phyloP scores from a whole-genome alignment of 169 alveolate genomes.

The Cryptosporidium andersoni region DNA sequence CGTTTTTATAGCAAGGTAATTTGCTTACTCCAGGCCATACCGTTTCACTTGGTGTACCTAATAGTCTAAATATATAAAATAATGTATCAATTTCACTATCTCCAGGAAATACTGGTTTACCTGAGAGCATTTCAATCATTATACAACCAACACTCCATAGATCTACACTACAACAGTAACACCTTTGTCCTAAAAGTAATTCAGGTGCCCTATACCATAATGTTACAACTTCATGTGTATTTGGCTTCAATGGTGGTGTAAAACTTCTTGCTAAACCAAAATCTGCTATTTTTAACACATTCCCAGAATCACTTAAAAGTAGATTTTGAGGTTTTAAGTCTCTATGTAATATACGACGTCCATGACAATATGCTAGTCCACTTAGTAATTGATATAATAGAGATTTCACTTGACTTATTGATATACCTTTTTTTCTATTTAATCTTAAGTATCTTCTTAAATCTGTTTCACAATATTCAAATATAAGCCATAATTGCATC shows the following conservation, averaged over 20 bases:
- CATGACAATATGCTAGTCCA: constrained; percentile 87
- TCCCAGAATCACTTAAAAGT: constrained; percentile 77
- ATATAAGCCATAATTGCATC: constrained; percentile 73
- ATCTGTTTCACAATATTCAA: constrained; percentile 76
- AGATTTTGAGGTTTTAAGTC: constrained; percentile 90
- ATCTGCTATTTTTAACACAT: constrained; percentile 78
- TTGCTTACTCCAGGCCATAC: constrained; percentile 91
- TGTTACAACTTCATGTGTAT: constrained; percentile 88
- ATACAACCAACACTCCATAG: constrained; percentile 91
- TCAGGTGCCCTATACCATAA: constrained; percentile 92
- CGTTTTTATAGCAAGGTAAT: constrained; percentile 78
- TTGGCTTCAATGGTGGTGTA: constrained; percentile 85
- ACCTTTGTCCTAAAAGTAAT: constrained; percentile 83
- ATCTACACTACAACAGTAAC: constrained; percentile 87
- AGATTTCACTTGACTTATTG: constrained; percentile 74
- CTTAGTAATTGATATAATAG: constrained; percentile 81
- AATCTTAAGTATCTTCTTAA: constrained; percentile 72
- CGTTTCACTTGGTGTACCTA: constrained; percentile 82
- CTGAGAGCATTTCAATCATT: constrained; percentile 80
- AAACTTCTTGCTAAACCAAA: constrained; percentile 93
- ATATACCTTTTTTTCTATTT: constrained; percentile 77
- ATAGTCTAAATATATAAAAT: constrained; percentile 80
- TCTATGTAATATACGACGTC: constrained; percentile 87
- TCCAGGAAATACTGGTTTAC: constrained; percentile 83
- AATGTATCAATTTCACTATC: constrained; percentile 87